Evolutionary conservation across 169 alveolate genomes (phyloP).

Genomic region (Cryptosporidium ubiquitum): DNA sequence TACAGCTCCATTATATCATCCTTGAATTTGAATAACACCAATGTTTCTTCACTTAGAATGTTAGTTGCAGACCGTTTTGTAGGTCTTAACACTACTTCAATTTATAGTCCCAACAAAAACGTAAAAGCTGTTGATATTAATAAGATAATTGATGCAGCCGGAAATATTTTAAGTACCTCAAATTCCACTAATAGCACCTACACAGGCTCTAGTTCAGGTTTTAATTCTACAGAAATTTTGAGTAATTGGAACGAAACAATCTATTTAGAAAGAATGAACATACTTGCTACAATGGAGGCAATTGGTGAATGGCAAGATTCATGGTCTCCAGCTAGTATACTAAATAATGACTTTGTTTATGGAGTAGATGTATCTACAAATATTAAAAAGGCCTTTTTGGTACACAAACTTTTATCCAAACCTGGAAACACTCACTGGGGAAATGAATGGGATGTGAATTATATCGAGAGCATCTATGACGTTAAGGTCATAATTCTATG

Average conservation of each 20-base stretch:
- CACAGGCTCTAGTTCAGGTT: background rate
- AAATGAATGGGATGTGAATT: conserved; percentile 35
- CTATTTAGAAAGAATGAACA: conserved; percentile 23
- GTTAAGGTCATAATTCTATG: conserved; percentile 38
- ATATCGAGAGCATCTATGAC: conserved; percentile 16
- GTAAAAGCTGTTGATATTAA: background rate
- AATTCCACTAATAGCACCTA: background rate
- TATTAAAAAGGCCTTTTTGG: conserved; percentile 34
- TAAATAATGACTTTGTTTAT: background rate
- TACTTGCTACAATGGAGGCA: conserved; percentile 5
- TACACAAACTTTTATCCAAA: conserved; percentile 28
- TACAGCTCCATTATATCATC: conserved; percentile 51
- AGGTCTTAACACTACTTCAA: conserved; percentile 14
- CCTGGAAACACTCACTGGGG: conserved; percentile 70
- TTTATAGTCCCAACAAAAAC: background rate
- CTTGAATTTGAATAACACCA: background rate
- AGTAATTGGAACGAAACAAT: conserved; percentile 25
- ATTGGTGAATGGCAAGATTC: conserved; percentile 54
- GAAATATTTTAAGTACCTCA: background rate
- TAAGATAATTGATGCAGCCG: background rate
- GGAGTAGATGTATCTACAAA: conserved; percentile 36
- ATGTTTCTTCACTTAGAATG: conserved; percentile 3
- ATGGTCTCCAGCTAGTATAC: conserved; percentile 46
- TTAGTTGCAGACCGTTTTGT: conserved; percentile 43
- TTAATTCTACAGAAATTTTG: background rate